Percentiles rank a stretch among this genome's conserved stretches.
phyloP scores from a whole-genome alignment of 192 early-diverging fungal genomes.

The Coemansia sp. region DNA sequence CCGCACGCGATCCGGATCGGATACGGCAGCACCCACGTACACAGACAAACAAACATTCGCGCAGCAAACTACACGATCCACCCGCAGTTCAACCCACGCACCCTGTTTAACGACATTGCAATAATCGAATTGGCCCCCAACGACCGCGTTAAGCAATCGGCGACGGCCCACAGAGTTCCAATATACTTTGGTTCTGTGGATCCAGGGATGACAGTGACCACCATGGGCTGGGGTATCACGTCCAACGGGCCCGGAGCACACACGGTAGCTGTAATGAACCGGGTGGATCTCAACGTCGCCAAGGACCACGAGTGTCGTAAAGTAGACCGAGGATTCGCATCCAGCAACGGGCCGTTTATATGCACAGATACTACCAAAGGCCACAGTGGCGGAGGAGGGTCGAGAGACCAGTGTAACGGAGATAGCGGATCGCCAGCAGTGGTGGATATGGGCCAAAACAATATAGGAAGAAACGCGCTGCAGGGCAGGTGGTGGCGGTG shows the following conservation, averaged over 20 bases:
- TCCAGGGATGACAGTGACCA: slow-evolving; percentile 15
- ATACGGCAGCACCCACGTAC: slow-evolving; percentile 22
- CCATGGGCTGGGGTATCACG: slow-evolving; percentile 56
- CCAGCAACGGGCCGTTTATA: slow-evolving; percentile 41
- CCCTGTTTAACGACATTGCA: slow-evolving; percentile 52
- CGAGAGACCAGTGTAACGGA: slow-evolving; percentile 50
- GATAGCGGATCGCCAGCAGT: slow-evolving; percentile 48
- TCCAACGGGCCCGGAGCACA: slow-evolving; percentile 17
- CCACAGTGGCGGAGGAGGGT: neutral
- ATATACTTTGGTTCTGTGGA: slow-evolving; percentile 34
- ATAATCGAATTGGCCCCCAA: slow-evolving; percentile 27
- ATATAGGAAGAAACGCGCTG: neutral
- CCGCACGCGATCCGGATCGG: slow-evolving; percentile 20
- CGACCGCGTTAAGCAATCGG: slow-evolving; percentile 6
- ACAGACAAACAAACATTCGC: slow-evolving; percentile 6
- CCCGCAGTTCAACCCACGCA: slow-evolving; percentile 27
- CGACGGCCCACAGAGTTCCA: slow-evolving; percentile 25
- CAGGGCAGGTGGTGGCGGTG: neutral
- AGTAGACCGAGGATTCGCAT: slow-evolving; percentile 23
- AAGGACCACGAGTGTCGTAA: slow-evolving; percentile 8
- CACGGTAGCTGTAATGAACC: slow-evolving; percentile 30
- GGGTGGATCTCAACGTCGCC: slow-evolving; percentile 29
- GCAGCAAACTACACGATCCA: slow-evolving; percentile 12
- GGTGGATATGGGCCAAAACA: slow-evolving; percentile 4
- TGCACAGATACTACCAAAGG: slow-evolving; percentile 36